These are phyloP conservation scores for Diaporthe helianthi DNA, from an alignment of 2,329 filamentous ascomycete species.

Conservation along the genomic window DNA sequence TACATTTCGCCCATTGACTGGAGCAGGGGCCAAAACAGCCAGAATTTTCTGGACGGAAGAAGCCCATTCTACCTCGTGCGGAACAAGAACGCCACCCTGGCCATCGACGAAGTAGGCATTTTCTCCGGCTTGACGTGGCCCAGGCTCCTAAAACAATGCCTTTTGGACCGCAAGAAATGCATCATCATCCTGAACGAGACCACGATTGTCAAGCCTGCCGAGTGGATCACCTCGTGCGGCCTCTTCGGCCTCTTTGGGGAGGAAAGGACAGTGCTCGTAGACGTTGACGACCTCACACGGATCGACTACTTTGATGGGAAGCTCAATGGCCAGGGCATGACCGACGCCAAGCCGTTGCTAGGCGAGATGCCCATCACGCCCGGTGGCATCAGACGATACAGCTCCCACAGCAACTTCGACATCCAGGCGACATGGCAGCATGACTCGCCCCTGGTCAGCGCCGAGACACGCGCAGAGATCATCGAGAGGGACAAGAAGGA, in stretches of 20 bases:
- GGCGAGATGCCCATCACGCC: fast-evolving
- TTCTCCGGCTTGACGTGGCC: fast-evolving
- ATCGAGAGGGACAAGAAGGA: neutral
- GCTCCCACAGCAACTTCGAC: neutral
- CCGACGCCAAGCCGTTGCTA: fast-evolving
- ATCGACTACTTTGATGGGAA: neutral
- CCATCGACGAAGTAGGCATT: neutral
- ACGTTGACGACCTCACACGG: neutral
- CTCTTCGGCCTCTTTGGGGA: neutral
- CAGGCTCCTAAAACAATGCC: neutral
- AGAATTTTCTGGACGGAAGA: neutral
- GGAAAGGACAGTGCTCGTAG: neutral
- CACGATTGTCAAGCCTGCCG: neutral
- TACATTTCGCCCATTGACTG: neutral
- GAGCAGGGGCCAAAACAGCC: fast-evolving
- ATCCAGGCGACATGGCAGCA: neutral
- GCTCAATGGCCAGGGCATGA: neutral
- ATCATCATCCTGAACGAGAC: neutral
- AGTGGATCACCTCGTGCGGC: neutral
- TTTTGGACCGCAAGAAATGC: neutral
- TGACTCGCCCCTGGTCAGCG: neutral
- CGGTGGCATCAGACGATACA: neutral
- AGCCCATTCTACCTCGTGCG: neutral
- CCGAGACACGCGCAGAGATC: neutral
- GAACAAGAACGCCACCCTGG: neutral